These are phyloP conservation scores for Poa pratensis DNA, from an alignment of 176 grass and related monocot species.

Conservation along the genomic window DNA sequence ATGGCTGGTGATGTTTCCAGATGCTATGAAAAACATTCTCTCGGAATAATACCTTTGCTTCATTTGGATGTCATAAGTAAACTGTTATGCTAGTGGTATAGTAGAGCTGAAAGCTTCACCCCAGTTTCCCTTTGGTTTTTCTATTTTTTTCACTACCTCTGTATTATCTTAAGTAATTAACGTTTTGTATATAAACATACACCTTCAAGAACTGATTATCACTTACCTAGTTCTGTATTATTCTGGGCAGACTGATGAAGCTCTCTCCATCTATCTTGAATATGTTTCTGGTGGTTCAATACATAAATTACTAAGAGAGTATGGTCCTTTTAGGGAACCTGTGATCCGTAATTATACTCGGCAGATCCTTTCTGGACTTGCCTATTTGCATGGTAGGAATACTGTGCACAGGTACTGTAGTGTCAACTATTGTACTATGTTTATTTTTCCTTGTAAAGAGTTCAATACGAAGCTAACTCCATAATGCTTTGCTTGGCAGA, in stretches of 20 bases:
- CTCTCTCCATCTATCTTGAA: constrained; percentile 87
- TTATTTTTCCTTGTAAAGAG: constrained; percentile 26
- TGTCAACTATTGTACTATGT: not conserved
- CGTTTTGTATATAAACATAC: constrained; percentile 10
- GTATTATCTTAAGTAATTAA: not conserved
- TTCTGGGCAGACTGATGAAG: constrained; percentile 65
- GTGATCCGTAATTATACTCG: constrained; percentile 74
- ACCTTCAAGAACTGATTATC: constrained; percentile 29
- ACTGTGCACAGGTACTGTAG: constrained; percentile 93
- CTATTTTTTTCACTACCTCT: not conserved
- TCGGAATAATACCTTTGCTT: constrained; percentile 8
- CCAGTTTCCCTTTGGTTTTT: not conserved
- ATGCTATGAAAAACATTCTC: not conserved
- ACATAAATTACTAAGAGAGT: constrained; percentile 90
- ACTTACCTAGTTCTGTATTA: constrained; percentile 36
- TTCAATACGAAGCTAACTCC: not conserved
- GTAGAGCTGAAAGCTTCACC: constrained; percentile 3
- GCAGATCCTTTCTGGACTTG: constrained; percentile 95
- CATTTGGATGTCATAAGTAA: not conserved
- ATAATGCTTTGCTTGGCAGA: constrained; percentile 54
- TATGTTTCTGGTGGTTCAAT: constrained; percentile 94
- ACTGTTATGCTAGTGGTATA: not conserved
- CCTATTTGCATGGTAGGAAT: constrained; percentile 81
- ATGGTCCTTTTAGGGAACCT: constrained; percentile 91
- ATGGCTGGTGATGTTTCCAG: not conserved